Percentiles rank a stretch among this genome's conserved stretches.
Conservation (phyloP, 768 basidiomycete species). For the Grammothele lineata region DNA sequence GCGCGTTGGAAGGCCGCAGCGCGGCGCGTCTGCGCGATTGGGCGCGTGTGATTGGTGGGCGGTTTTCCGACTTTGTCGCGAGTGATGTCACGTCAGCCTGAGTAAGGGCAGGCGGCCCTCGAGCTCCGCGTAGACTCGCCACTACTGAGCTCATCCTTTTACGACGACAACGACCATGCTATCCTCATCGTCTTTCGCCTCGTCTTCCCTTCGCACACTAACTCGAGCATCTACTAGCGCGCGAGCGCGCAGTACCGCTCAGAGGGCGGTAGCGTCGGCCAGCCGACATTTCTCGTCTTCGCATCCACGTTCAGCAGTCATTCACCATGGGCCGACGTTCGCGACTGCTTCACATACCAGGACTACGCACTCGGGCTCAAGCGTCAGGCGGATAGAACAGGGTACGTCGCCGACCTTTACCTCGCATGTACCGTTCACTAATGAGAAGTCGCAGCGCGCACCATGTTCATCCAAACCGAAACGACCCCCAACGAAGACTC, state of each 20-base stretch:
- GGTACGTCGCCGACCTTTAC: conserved; percentile 14
- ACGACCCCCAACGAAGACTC: conserved; percentile 96
- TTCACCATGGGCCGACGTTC: conserved; percentile 29
- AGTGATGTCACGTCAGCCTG: not conserved
- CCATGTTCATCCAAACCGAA: conserved; percentile 99
- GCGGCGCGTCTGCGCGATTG: no score
- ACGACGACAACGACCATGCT: conserved; percentile 12
- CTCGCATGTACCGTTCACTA: not conserved
- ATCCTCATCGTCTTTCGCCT: conserved; percentile 13
- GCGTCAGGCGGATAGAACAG: conserved; percentile 16
- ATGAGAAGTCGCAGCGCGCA: conserved; percentile 48
- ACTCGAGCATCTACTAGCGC: not conserved
- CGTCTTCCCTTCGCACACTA: conserved; percentile 8
- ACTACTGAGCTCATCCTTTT: not conserved
- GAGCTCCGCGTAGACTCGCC: not conserved
- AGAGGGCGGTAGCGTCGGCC: not conserved
- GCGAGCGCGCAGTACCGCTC: not conserved
- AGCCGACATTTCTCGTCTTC: conserved; percentile 1
- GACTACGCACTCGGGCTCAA: not conserved
- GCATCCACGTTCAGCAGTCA: conserved; percentile 15
- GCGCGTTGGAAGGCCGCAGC: no score
- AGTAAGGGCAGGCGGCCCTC: not conserved
- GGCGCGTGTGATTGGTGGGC: no score
- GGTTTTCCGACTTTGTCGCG: no score
- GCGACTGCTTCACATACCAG: conserved; percentile 28